Conservation (phyloP, 257 asterid species). For the Datura wrightii region DNA sequence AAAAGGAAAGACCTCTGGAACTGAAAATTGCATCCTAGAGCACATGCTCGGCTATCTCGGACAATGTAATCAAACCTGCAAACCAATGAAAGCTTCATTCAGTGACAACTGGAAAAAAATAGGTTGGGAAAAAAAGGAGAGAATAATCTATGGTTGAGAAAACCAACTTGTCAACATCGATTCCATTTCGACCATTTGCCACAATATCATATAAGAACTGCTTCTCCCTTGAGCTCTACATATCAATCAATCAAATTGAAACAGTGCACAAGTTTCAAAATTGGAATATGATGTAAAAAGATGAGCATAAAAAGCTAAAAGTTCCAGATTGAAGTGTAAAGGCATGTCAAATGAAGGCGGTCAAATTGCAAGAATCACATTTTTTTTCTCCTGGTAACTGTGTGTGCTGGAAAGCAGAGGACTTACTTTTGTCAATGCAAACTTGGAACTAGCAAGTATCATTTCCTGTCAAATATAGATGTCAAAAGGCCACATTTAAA, state of each 20-base stretch:
- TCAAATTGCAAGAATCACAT: not conserved
- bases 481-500: not conserved
- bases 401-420: slow-evolving; percentile 21
- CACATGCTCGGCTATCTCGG: slow-evolving; percentile 95
- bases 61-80: slow-evolving; percentile 89
- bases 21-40: slow-evolving; percentile 89
- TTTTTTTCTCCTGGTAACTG: not conserved
- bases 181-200: slow-evolving; percentile 96
- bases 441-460: slow-evolving; percentile 82
- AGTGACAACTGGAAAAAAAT: not conserved
- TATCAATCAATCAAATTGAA: slow-evolving; percentile 31
- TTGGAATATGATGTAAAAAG: slow-evolving; percentile 15
- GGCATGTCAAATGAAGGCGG: slow-evolving; percentile 6
- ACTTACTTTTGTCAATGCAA: slow-evolving; percentile 58
- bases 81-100: slow-evolving; percentile 21
- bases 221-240: slow-evolving; percentile 78
- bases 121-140: slow-evolving; percentile 19
- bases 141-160: slow-evolving; percentile 32
- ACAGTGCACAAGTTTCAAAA: slow-evolving; percentile 26
- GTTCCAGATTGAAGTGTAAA: not conserved
- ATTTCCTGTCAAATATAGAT: slow-evolving; percentile 64
- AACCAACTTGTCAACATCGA: slow-evolving; percentile 98
- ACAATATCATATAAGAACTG: slow-evolving; percentile 86
- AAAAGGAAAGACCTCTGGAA: slow-evolving; percentile 63
- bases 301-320: slow-evolving; percentile 38